These are phyloP conservation scores for Curvularia sp. DNA, from an alignment of 2,329 filamentous ascomycete species.

Conservation along the genomic window DNA sequence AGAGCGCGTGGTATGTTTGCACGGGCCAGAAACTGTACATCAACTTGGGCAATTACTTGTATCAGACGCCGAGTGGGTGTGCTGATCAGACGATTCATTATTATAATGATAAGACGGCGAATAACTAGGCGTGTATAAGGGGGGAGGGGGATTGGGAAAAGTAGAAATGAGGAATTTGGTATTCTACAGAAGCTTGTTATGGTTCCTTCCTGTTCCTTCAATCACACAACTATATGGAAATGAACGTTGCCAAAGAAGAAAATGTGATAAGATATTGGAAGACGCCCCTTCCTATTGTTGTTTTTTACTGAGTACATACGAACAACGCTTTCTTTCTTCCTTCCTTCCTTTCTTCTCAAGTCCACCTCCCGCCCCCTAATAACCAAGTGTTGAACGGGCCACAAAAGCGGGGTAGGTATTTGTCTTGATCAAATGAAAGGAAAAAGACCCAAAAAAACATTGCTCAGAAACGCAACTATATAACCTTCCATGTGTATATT, in stretches of 20 bases:
- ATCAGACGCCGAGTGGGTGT: constrained; percentile 65
- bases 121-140: constrained; percentile 24
- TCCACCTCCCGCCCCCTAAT: background rate
- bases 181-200: too few relatives aligned
- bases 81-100: constrained; percentile 63
- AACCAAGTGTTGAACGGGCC: constrained; percentile 7
- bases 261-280: background rate
- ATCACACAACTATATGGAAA: too few relatives aligned
- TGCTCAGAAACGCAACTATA: background rate
- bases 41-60: constrained; percentile 66
- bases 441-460: background rate
- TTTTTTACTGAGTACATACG: background rate
- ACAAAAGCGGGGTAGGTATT: background rate
- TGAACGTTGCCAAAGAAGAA: too few relatives aligned
- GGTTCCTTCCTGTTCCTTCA: too few relatives aligned
- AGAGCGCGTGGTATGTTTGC: constrained; percentile 67
- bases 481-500: too few relatives aligned
- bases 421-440: background rate
- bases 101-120: constrained; percentile 49
- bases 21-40: constrained; percentile 61
- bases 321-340: background rate
- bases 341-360: background rate
- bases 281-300: background rate
- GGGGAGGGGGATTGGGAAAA: too few relatives aligned
- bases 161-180: too few relatives aligned